These are phyloP conservation scores for Diaporthe australafricana DNA, from an alignment of 2,329 filamentous ascomycete species.

Conservation along the genomic window DNA sequence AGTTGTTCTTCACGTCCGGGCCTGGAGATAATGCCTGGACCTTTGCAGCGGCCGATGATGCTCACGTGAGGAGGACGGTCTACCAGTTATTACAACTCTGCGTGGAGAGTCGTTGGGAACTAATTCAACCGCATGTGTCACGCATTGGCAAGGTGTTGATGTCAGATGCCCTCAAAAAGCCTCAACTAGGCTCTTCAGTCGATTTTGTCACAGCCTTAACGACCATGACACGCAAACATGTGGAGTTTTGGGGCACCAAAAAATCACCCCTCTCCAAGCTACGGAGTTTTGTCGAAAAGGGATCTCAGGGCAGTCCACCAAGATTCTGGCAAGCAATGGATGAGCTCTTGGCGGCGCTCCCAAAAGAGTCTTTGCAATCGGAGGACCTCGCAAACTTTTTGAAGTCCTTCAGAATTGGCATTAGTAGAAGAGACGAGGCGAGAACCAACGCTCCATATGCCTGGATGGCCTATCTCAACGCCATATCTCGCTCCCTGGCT, in stretches of 20 bases:
- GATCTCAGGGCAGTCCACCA: conserved; percentile 81
- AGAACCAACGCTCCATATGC: conserved; percentile 74
- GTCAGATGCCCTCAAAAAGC: conserved; percentile 77
- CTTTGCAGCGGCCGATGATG: conserved; percentile 72
- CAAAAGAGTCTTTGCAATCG: conserved; percentile 54
- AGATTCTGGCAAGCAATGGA: conserved; percentile 80
- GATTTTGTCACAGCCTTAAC: conserved; percentile 77
- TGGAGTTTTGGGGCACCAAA: conserved; percentile 81
- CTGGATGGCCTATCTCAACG: conserved; percentile 81
- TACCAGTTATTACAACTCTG: conserved; percentile 64
- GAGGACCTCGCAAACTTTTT: conserved; percentile 72
- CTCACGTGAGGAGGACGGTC: conserved; percentile 61
- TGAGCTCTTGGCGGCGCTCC: conserved; percentile 71
- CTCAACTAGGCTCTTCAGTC: conserved; percentile 79
- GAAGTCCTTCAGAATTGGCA: conserved; percentile 75
- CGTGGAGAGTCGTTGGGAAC: conserved; percentile 58
- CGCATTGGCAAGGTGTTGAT: conserved; percentile 72
- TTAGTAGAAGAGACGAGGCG: conserved; percentile 80
- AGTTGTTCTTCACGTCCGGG: conserved; percentile 70
- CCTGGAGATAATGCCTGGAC: conserved; percentile 72
- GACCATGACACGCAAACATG: conserved; percentile 71
- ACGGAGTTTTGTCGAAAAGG: conserved; percentile 80
- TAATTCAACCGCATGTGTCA: conserved; percentile 61
- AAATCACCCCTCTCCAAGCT: conserved; percentile 68
- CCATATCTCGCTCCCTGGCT: conserved; percentile 65